Evolutionary conservation across 2,329 filamentous ascomycete genomes (phyloP).

Genomic region (Penicillium sumatraense): DNA sequence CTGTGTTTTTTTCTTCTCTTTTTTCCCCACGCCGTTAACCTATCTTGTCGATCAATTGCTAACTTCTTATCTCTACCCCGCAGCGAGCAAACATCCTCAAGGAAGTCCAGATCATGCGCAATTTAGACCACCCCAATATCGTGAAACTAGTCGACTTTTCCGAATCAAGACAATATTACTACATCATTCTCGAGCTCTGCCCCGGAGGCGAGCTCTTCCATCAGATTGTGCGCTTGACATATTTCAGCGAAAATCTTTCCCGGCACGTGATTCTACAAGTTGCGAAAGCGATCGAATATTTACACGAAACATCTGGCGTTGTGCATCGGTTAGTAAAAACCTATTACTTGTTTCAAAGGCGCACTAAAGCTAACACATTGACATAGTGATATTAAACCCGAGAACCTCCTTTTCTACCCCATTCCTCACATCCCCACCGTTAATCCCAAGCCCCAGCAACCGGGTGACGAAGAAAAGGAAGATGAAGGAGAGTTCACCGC

Average conservation of each 20-base stretch:
- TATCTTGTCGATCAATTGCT: slow-evolving; percentile 22
- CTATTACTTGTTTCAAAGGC: too few species aligned
- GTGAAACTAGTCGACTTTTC: slow-evolving; percentile 92
- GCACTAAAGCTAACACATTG: slow-evolving; percentile 11
- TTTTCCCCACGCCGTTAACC: background rate
- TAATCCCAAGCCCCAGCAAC: slow-evolving; percentile 76
- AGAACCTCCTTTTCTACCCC: slow-evolving; percentile 93
- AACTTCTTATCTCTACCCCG: slow-evolving; percentile 26
- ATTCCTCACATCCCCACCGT: slow-evolving; percentile 80
- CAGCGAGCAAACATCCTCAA: slow-evolving; percentile 97
- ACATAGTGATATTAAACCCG: slow-evolving; percentile 78
- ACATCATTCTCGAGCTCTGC: slow-evolving; percentile 93
- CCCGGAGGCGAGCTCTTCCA: slow-evolving; percentile 97
- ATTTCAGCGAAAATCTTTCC: slow-evolving; percentile 95
- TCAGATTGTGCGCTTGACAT: slow-evolving; percentile 96
- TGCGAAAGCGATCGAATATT: slow-evolving; percentile 88
- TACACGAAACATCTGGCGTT: slow-evolving; percentile 93
- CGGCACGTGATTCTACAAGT: slow-evolving; percentile 95
- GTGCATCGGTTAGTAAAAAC: slow-evolving; percentile 81
- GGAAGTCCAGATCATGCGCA: slow-evolving; percentile 98
- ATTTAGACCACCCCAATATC: slow-evolving; percentile 94
- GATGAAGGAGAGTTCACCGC: slow-evolving; percentile 92
- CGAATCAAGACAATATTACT: slow-evolving; percentile 94
- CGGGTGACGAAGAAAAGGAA: slow-evolving; percentile 94
- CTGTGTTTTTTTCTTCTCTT: background rate